Evolutionary conservation across 768 basidiomycete genomes (phyloP).

Genomic region (Amanita muscaria): DNA sequence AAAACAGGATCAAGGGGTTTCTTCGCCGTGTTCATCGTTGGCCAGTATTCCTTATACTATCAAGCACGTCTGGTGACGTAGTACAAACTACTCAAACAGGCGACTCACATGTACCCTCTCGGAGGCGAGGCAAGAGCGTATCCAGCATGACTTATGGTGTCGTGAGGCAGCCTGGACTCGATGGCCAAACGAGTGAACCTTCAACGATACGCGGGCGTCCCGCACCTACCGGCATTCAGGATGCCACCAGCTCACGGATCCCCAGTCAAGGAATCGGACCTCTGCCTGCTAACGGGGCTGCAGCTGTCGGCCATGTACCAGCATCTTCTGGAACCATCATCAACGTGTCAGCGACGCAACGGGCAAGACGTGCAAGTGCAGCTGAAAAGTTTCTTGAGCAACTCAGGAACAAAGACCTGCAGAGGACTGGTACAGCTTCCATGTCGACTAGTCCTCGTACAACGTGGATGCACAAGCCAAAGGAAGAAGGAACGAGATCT

Average conservation of each 20-base stretch:
- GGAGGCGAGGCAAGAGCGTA: constrained; percentile 33
- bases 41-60: constrained; percentile 55
- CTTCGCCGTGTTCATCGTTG: constrained; percentile 90
- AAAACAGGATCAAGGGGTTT: constrained; percentile 55
- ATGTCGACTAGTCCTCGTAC: constrained; percentile 29
- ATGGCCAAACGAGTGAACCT: constrained; percentile 11
- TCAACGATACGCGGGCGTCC: constrained; percentile 17
- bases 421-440: constrained; percentile 27
- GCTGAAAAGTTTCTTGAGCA: constrained; percentile 66
- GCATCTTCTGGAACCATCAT: constrained; percentile 14
- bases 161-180: constrained; percentile 12
- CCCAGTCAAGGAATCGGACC: neutral
- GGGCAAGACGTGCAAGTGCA: constrained; percentile 49
- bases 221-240: constrained; percentile 16
- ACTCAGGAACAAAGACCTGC: constrained; percentile 47
- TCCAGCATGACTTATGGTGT: constrained; percentile 21
- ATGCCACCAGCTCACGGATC: constrained; percentile 12
- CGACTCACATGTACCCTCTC: constrained; percentile 16
- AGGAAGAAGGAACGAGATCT: constrained; percentile 18
- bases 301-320: constrained; percentile 9
- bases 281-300: neutral
- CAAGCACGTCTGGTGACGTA: neutral
- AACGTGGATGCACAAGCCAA: constrained; percentile 37
- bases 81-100: neutral
- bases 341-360: constrained; percentile 26